Evolutionary conservation across 257 asterid species (phyloP), one percentile per base, ranked within the genome.

Genomic region (Solanum ossicruentum): DNA sequence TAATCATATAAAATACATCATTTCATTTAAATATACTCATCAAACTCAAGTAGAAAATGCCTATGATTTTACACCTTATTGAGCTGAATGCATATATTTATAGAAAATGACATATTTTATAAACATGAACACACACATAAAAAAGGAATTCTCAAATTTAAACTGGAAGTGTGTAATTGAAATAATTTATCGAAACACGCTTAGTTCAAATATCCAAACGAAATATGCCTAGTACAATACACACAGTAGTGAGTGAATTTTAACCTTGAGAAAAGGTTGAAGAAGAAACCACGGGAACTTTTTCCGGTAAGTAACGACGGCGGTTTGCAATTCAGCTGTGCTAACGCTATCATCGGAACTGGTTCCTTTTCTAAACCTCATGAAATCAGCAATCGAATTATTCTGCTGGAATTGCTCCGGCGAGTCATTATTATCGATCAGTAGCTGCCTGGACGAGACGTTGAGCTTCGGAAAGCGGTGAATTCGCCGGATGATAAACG

Each of bases 201-300:
- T 32, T 32, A 32, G 36, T 32, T 32, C 36, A 32, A 32, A 32
- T 32, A 32, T 32, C 36, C 36, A 32, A 32, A 32, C 36, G 36
- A 32, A 32, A 32, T 32, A 32, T 2, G 2, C 18, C 0, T 23
- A 63, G 70, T 23, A 63, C 23, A 63, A 16, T 67, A 32, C 21
- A 67, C 73, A 28, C 49, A 0, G 18, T 8, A 47, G 81, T 45
- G 36, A 21, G 81, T 11, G 56, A 23, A 43, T 43, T 45, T 72
- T 83, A 41, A 96, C 99, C 93, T 90, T 93, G 80, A 95, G 92
- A 90, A 97, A 95, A 39, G 98, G 97, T 66, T 90, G 96, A 82
- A 95, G 91, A 85, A 96, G 84, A 86, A 95, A 95, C 98, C 98
- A 96, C 26, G 99, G 99, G 81, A 95, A 95, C 92, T 90, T 93